Percentiles rank a stretch among this genome's conserved stretches.
Conservation (phyloP, 495 filamentous ascomycete genomes). For the Tetracladium setigerum region DNA sequence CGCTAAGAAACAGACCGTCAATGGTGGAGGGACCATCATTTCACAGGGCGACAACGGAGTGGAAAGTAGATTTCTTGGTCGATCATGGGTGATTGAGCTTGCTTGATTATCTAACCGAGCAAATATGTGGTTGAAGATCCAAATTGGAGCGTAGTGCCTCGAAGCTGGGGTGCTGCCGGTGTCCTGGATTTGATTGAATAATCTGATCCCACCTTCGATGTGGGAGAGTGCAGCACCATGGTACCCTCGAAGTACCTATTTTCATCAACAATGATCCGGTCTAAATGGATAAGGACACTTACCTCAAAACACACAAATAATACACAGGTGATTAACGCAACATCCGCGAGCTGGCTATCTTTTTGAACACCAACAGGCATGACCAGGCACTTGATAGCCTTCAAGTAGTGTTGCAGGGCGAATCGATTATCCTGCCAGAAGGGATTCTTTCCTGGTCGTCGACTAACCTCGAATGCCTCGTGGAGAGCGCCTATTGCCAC, state of each 20-base stretch:
- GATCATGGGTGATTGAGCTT: neutral
- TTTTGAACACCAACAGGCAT: neutral
- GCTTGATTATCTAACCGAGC: neutral
- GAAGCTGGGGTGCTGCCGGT: neutral
- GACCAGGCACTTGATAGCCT: constrained; percentile 10
- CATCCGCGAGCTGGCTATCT: constrained; percentile 3
- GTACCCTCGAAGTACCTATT: constrained; percentile 32
- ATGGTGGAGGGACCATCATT: neutral
- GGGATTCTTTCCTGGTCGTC: constrained; percentile 8
- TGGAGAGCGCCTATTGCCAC: constrained; percentile 16
- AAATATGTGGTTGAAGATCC: neutral
- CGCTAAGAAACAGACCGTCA: too few relatives aligned
- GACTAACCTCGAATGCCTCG: constrained; percentile 5
- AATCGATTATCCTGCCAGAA: constrained; percentile 18
- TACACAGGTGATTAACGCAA: constrained; percentile 11
- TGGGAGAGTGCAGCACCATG: constrained; percentile 34
- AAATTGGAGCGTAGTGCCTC: neutral
- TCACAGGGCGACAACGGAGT: neutral
- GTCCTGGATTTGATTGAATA: constrained; percentile 20
- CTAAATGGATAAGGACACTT: neutral
- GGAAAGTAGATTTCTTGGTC: neutral
- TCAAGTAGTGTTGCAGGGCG: constrained; percentile 13
- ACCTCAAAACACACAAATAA: constrained; percentile 25
- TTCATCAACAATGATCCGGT: neutral
- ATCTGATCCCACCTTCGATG: constrained; percentile 34